phyloP scores from a whole-genome alignment of 768 basidiomycete species.

The Boletales sp. region DNA sequence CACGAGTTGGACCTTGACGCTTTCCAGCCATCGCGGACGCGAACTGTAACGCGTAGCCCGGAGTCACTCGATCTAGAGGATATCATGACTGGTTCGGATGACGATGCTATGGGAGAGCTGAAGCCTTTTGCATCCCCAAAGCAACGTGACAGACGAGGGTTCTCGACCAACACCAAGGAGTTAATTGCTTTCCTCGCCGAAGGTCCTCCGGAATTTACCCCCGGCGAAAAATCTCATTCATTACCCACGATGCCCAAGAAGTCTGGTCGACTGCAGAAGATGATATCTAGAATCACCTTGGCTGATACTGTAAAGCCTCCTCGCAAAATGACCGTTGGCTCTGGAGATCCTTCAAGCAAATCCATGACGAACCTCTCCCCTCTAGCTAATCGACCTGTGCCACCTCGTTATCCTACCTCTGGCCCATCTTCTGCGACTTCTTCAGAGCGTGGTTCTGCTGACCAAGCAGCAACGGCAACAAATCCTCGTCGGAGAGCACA shows the following conservation, averaged over 20 bases:
- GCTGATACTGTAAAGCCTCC: slow-evolving; percentile 32
- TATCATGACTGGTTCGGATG: slow-evolving; percentile 66
- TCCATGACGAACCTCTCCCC: slow-evolving; percentile 43
- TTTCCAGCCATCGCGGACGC: slow-evolving; percentile 32
- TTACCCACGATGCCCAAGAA: slow-evolving; percentile 35
- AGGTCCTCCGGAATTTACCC: slow-evolving; percentile 45
- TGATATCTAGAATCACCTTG: slow-evolving; percentile 76
- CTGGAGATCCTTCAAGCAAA: slow-evolving; percentile 22
- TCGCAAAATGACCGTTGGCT: slow-evolving; percentile 30
- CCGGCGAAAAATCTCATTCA: slow-evolving; percentile 43
- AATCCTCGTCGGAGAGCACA: slow-evolving; percentile 27
- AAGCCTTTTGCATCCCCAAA: slow-evolving; percentile 38
- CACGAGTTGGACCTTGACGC: slow-evolving; percentile 28
- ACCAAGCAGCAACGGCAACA: slow-evolving; percentile 11
- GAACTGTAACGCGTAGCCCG: slow-evolving; percentile 50
- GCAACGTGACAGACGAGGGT: slow-evolving; percentile 30
- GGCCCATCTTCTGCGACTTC: slow-evolving; percentile 46
- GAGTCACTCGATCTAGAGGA: slow-evolving; percentile 78
- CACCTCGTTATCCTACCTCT: slow-evolving; percentile 49
- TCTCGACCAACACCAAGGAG: slow-evolving; percentile 47
- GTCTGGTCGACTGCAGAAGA: slow-evolving; percentile 67
- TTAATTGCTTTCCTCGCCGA: slow-evolving; percentile 57
- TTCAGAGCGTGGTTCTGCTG: slow-evolving; percentile 28
- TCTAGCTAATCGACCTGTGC: slow-evolving; percentile 56
- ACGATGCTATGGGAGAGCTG: slow-evolving; percentile 40